Evolutionary conservation across 352 stramenopile genomes (phyloP), one percentile per base, ranked within the genome.

Genomic region (Blastocystis sp.): DNA sequence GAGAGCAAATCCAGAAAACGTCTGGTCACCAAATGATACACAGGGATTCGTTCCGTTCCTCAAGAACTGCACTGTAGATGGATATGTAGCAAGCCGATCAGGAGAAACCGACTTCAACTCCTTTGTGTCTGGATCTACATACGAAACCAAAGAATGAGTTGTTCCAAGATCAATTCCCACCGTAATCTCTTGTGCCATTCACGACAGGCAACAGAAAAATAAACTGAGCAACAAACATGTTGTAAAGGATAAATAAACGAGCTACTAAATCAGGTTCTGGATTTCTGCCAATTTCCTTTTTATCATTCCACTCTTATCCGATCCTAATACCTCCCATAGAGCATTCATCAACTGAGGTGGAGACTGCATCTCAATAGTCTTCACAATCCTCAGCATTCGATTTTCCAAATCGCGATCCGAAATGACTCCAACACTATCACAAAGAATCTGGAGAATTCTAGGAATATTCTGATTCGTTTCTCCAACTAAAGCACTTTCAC

Each of bases 351-450:
- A 42, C 24, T 63, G 27, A 5, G 71, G 71, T 24, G 49, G 21
- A 29, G 71, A 65, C 49, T 83, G 71, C 49, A 49, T 51, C 71
- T 83, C 24, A n/a, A 83, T 83, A 11, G 71, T 52, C 27, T 83
- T 83, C 2, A 83, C 29, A 52, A 83, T 63, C 24, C 39, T 27
- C 71, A 83, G 46, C 49, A 66, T 54, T 11, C 51, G 71, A 32
- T 46, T n/a, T n/a, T 49, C 46, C 71, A 66, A 19, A 37, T 49
- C 71, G 32, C 32, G 37, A 29, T 83, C 51, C 1, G 21, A 27
- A 32, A 83, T n/a, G 3, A 57, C n/a, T 6, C 71, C 71, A 19
- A 83, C 1, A 43, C 51, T 66, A 29, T 67, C 16, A 37, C 71
- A 83, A 7, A 83, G 51, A 37, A 66, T 42, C 71, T 83, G 51